Base-by-base conservation (phyloP, 1,284 basidiomycete genomes). In the Heliocybe sulcata region DNA sequence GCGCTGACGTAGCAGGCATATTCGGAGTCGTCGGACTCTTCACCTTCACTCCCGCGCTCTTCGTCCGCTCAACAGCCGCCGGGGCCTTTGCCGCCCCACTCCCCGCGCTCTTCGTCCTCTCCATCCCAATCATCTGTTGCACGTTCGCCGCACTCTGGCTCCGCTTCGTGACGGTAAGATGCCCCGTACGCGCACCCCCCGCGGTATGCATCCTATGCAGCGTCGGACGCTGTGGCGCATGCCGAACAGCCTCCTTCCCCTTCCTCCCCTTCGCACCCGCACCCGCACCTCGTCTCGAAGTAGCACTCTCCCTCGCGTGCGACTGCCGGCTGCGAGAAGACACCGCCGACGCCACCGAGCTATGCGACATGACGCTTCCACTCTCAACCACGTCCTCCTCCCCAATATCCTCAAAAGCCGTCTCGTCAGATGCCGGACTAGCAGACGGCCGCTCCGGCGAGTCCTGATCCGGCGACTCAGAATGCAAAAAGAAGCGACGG, bases 401-500 rank as follows among this genome's bases (percentile, higher is more conserved):
- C 11, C 19, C 35, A 20, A 35, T 10, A 6, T 35, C 38, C n/a
- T 16, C 38, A 16, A 31, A 31, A 31, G 12, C 19, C 16, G 38
- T 42, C 38, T 42, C 4, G 8, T n/a, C 19, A 6, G 19, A 42
- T n/a, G 19, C 4, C 16, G 38, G 12, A 42, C 16, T 42, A 16
- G 38, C 22, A 26, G 60, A 38, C 19, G 63, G 61, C 9, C 64
- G 62, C 51, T 72, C 72, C 26, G 66, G 67, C 0, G 69, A 71
- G 26, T 58, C 66, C 26, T 67, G 63, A 12, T 74, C 76, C 10
- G 76, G 76, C 3, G 76, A 74, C 20, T 65, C 65, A 31, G 62
- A 58, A 57, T 70, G 68, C 12, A 77, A 63, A 67, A 77, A 77
- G 64, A 78, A 76, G 9, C 69, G 14, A n/a, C 27, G 68, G 54